Percentiles rank a stretch among this genome's conserved stretches.
These are phyloP conservation scores for Haematococcus lacustris DNA, from an alignment of 139 green algal genomes.

Conservation along the genomic window DNA sequence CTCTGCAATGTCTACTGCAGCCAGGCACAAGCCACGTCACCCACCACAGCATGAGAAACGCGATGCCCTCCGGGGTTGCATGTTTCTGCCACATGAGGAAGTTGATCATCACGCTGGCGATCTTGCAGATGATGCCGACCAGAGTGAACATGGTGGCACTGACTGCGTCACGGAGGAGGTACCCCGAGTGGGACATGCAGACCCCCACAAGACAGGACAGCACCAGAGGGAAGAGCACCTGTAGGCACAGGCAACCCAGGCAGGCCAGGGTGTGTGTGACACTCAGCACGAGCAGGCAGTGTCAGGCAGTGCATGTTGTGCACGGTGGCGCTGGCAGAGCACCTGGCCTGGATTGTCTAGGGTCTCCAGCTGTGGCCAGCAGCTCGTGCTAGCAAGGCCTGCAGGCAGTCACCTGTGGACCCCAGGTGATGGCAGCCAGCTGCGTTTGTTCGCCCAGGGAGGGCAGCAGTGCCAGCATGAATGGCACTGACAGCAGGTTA, in stretches of 20 bases:
- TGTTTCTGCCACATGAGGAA: conserved; percentile 35
- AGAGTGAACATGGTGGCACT: conserved; percentile 75
- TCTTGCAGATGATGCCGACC: conserved; percentile 82
- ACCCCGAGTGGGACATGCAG: conserved; percentile 46
- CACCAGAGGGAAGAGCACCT: conserved; percentile 30
- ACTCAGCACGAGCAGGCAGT: no score
- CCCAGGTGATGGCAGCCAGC: not conserved
- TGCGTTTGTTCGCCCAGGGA: conserved; percentile 14
- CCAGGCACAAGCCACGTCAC: no score
- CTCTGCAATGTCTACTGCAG: no score
- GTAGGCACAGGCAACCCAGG: not conserved
- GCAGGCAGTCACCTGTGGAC: no score
- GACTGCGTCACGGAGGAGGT: conserved; percentile 52
- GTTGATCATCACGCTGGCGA: conserved; percentile 36
- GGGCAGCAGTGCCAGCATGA: conserved; percentile 20
- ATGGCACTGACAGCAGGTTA: conserved; percentile 36
- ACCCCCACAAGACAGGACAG: conserved; percentile 65
- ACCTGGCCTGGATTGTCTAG: no score
- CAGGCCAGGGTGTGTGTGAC: not conserved
- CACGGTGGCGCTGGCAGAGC: no score
- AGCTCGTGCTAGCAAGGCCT: no score
- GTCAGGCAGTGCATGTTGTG: no score
- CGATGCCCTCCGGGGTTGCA: conserved; percentile 17
- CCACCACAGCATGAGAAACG: conserved; percentile 28
- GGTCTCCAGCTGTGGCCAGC: no score